These are phyloP conservation scores for Glycyrrhiza uralensis DNA, from an alignment of 306 rosid species.

Conservation along the genomic window DNA sequence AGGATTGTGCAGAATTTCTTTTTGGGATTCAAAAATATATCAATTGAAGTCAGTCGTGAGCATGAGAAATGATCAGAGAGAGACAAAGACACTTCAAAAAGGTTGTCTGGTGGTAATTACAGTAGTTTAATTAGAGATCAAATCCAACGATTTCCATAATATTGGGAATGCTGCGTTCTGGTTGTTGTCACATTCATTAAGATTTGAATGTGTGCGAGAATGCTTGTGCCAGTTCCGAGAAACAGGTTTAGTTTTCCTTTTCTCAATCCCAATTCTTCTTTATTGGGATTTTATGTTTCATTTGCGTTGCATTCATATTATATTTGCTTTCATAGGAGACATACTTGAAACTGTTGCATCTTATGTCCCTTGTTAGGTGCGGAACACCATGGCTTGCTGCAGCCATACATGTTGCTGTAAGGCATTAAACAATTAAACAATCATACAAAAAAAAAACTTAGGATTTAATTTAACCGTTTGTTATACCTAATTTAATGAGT, in stretches of 20 bases:
- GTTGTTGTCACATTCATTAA: conserved; percentile 23
- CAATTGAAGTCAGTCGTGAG: neutral
- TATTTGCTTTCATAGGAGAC: conserved; percentile 39
- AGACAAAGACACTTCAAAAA: conserved; percentile 14
- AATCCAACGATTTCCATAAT: conserved; percentile 25
- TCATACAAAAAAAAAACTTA: no score
- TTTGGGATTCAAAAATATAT: conserved; percentile 10
- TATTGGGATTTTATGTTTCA: conserved; percentile 41
- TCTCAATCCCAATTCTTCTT: conserved; percentile 26
- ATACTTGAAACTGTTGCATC: conserved; percentile 61
- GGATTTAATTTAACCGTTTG: no score
- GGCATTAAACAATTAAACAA: neutral
- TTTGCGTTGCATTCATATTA: conserved; percentile 8
- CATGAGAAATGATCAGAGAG: neutral
- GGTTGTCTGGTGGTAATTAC: conserved; percentile 13
- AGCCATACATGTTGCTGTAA: neutral
- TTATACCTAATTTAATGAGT: no score
- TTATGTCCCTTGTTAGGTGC: neutral
- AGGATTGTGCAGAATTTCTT: neutral
- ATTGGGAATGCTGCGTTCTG: conserved; percentile 41
- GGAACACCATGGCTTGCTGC: neutral
- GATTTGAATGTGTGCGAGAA: conserved; percentile 33
- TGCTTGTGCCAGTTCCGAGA: conserved; percentile 33
- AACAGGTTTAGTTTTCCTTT: conserved; percentile 12
- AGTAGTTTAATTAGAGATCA: conserved; percentile 20